These are phyloP conservation scores for Elsinoe arachidis DNA, from an alignment of 2,329 filamentous ascomycete genomes.

Conservation along the genomic window DNA sequence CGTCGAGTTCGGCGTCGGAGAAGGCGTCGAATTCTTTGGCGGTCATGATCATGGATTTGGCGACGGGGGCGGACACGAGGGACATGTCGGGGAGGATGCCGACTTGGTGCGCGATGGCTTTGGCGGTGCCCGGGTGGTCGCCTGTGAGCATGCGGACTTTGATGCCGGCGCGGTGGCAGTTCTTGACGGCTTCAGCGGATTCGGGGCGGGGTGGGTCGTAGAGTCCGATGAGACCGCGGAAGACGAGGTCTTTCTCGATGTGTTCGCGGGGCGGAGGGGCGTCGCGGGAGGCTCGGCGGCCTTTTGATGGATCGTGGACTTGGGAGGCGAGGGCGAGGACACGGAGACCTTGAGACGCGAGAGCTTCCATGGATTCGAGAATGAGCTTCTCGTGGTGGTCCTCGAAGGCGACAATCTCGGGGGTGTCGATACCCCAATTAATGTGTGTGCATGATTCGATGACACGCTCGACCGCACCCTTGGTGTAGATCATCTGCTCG, in stretches of 20 bases:
- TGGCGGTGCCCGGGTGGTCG: constrained; percentile 70
- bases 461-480: constrained; percentile 62
- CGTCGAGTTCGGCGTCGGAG: constrained; percentile 64
- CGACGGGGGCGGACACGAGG: constrained; percentile 52
- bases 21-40: constrained; percentile 54
- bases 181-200: constrained; percentile 61
- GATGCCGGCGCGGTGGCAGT: constrained; percentile 66
- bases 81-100: constrained; percentile 65
- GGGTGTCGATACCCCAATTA: constrained; percentile 30
- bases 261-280: constrained; percentile 47
- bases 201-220: constrained; percentile 80
- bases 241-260: constrained; percentile 60
- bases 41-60: constrained; percentile 63
- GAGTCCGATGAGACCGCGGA: constrained; percentile 75
- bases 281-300: constrained; percentile 29
- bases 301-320: constrained; percentile 28
- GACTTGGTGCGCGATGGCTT: constrained; percentile 69
- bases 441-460: constrained; percentile 53
- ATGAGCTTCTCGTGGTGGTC: constrained; percentile 46
- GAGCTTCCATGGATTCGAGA: constrained; percentile 57
- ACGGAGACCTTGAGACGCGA: constrained; percentile 57
- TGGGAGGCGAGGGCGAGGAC: constrained; percentile 57
- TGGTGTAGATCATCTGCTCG: constrained; percentile 46
- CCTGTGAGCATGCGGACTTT: constrained; percentile 78
- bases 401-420: constrained; percentile 37